Conservation (phyloP, 805 yeast genomes). For the Metschnikowia amazonensis region DNA sequence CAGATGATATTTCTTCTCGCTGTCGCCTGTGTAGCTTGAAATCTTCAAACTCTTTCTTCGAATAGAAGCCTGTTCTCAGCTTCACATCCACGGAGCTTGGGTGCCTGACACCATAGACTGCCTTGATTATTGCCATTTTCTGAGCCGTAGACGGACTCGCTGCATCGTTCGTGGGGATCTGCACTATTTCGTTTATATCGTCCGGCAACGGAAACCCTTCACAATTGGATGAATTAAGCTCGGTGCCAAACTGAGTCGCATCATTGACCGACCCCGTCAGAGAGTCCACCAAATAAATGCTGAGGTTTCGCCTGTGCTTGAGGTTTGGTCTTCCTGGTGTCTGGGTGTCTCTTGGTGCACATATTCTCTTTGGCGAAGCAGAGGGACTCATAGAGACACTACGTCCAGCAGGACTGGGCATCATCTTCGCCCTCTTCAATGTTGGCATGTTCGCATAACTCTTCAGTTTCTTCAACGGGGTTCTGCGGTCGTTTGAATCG, state of each 20-base stretch:
- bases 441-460: slow-evolving; percentile 23
- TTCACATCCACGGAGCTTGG: neutral
- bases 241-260: slow-evolving; percentile 68
- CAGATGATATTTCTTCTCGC: slow-evolving; percentile 20
- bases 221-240: slow-evolving; percentile 58
- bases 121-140: slow-evolving; percentile 42
- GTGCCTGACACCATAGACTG: slow-evolving; percentile 14
- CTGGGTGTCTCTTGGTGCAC: slow-evolving; percentile 35
- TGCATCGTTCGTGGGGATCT: slow-evolving; percentile 47
- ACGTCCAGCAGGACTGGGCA: slow-evolving; percentile 10
- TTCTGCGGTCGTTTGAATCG: slow-evolving; percentile 5
- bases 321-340: slow-evolving; percentile 33
- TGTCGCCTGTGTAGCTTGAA: slow-evolving; percentile 13
- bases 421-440: slow-evolving; percentile 25
- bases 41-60: slow-evolving; percentile 25
- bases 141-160: slow-evolving; percentile 11
- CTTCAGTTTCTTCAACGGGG: slow-evolving; percentile 11
- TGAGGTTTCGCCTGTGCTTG: slow-evolving; percentile 18
- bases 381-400: neutral
- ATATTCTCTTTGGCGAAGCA: slow-evolving; percentile 39
- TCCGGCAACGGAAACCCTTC: slow-evolving; percentile 63
- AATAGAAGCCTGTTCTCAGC: slow-evolving; percentile 26
- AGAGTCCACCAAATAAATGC: slow-evolving; percentile 55
- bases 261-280: slow-evolving; percentile 58
- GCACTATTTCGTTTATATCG: slow-evolving; percentile 52